Percentiles rank a stretch among this genome's conserved stretches.
Evolutionary conservation across 106 monocot species (phyloP).

Genomic region (Xerophyta viscosa): DNA sequence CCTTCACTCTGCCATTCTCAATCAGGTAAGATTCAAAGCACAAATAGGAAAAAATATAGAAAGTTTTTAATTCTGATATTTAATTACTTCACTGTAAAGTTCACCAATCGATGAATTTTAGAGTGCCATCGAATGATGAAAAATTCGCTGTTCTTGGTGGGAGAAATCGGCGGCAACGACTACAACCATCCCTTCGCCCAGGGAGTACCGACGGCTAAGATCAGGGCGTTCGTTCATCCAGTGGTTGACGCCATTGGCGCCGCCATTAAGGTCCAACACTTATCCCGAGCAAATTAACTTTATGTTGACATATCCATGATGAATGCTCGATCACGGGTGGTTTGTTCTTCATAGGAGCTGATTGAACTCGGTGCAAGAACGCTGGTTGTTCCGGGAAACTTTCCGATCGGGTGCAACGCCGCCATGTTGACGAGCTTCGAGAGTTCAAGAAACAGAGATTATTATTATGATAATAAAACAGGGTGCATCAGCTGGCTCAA

Average conservation of each 20-base stretch:
- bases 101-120: too few species aligned
- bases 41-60: too few species aligned
- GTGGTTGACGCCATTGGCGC: slow-evolving; percentile 17
- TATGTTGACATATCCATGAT: too few species aligned
- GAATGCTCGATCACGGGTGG: too few species aligned
- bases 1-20: slow-evolving; percentile 22
- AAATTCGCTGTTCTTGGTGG: slow-evolving; percentile 21
- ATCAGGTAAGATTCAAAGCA: slow-evolving; percentile 8
- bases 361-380: slow-evolving; percentile 18
- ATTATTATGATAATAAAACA: slow-evolving; percentile 3
- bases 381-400: slow-evolving; percentile 28
- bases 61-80: too few species aligned
- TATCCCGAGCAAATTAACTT: too few species aligned
- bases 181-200: slow-evolving; percentile 35
- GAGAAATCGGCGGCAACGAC: slow-evolving; percentile 49
- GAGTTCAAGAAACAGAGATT: slow-evolving; percentile 5
- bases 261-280: slow-evolving; percentile 21
- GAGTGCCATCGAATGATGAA: background rate
- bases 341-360: too few species aligned
- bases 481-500: slow-evolving; percentile 9
- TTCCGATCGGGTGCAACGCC: slow-evolving; percentile 32
- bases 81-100: too few species aligned
- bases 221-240: slow-evolving; percentile 20
- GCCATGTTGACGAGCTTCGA: slow-evolving; percentile 21
- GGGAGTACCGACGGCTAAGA: slow-evolving; percentile 4